Evolutionary conservation across 208 protist species (phyloP), one percentile per base, ranked within the genome.

Genomic region (Acanthamoeba healyi): DNA sequence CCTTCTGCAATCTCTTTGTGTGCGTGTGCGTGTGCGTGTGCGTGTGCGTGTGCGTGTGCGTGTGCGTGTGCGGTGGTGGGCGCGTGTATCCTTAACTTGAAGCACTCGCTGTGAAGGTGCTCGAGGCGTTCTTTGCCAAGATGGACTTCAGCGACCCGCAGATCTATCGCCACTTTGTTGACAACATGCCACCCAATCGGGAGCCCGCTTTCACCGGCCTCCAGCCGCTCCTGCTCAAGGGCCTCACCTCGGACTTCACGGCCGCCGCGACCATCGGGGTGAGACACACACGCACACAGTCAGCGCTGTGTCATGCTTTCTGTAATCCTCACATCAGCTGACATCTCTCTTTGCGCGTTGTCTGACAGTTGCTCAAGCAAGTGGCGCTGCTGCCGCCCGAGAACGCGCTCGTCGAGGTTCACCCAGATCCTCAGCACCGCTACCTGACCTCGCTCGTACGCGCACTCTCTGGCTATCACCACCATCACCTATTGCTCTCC

Each of bases 211-310:
- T 79, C 70, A 15, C 32, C 32, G 70, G 70, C n/a, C n/a, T 79
- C 14, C 26, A 29, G 70, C 70, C 70, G 26, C n/a, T 79, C 17
- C n/a, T 79, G 70, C 36, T 79, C 14, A 79, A 79, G 36, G 70
- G 70, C 70, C 70, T 79, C 26, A 79, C 70, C 36, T 79, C 70
- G n/a, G 70, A n/a, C n/a, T n/a, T n/a, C n/a, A n/a, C n/a, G n/a
- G n/a, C n/a, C n/a, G n/a, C n/a, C n/a, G n/a, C n/a, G n/a, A n/a
- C n/a, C n/a, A n/a, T n/a, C n/a, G n/a, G n/a, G n/a, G n/a, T n/a
- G n/a, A n/a, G n/a, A n/a, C n/a, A n/a, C n/a, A n/a, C n/a, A n/a
- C n/a, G n/a, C n/a, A n/a, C n/a, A n/a, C n/a, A n/a, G n/a, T n/a
- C n/a, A n/a, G n/a, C n/a, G n/a, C n/a, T n/a, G n/a, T n/a, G n/a